These are phyloP conservation scores for Candolleomyces aberdarensis DNA, from an alignment of 768 basidiomycete species.

Conservation along the genomic window DNA sequence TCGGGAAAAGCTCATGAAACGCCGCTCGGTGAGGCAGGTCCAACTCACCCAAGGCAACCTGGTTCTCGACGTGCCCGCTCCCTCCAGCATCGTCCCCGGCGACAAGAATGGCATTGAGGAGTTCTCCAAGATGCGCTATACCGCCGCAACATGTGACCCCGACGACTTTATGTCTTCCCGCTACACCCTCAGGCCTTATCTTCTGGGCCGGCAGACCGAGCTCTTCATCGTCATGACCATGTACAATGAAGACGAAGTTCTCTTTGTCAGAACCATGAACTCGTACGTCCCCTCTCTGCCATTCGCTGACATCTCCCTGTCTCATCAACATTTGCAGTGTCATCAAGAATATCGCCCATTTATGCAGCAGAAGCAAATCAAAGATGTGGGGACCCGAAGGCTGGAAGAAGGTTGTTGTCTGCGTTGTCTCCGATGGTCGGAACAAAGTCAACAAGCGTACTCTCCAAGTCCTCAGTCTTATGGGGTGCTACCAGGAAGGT, in stretches of 20 bases:
- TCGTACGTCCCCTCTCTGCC: slow-evolving; percentile 44
- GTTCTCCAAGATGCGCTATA: slow-evolving; percentile 83
- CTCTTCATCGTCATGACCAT: slow-evolving; percentile 96
- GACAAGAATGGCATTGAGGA: slow-evolving; percentile 63
- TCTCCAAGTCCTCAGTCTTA: slow-evolving; percentile 82
- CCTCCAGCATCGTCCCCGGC: slow-evolving; percentile 72
- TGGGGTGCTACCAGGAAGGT: slow-evolving; percentile 88
- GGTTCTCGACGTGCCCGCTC: slow-evolving; percentile 80
- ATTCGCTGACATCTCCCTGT: slow-evolving; percentile 1
- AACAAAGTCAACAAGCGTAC: slow-evolving; percentile 88
- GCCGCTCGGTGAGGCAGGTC: slow-evolving; percentile 74
- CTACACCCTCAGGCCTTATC: slow-evolving; percentile 77
- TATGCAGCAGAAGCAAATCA: slow-evolving; percentile 66
- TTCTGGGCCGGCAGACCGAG: slow-evolving; percentile 80
- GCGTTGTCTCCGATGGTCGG: slow-evolving; percentile 82
- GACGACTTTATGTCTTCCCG: slow-evolving; percentile 80
- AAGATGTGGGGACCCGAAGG: slow-evolving; percentile 87
- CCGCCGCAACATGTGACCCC: slow-evolving; percentile 86
- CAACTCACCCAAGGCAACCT: slow-evolving; percentile 81
- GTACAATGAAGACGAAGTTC: slow-evolving; percentile 88
- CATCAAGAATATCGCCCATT: slow-evolving; percentile 82
- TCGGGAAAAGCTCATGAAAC: slow-evolving; percentile 79
- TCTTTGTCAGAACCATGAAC: slow-evolving; percentile 82
- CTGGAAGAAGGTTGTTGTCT: slow-evolving; percentile 90
- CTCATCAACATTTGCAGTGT: slow-evolving; percentile 43